These are phyloP conservation scores for Turnera subulata DNA, from an alignment of 345 rosid genomes.

Conservation along the genomic window DNA sequence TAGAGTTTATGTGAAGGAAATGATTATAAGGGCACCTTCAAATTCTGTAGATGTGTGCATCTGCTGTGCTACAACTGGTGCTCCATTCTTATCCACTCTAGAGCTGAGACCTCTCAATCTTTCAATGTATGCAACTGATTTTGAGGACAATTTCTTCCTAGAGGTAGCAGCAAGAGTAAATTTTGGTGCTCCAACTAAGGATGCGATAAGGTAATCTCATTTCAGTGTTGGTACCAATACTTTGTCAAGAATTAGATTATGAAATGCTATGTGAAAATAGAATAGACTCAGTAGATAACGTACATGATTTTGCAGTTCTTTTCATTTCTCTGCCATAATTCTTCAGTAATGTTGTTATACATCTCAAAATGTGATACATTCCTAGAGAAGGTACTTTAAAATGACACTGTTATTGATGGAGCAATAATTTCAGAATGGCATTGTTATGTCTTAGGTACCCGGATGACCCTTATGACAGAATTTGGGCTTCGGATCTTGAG, in stretches of 20 bases:
- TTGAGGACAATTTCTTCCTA: conserved; percentile 75
- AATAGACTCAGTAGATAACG: too few species aligned
- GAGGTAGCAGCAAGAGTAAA: conserved; percentile 90
- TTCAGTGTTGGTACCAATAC: too few species aligned
- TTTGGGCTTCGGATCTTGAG: conserved; percentile 88
- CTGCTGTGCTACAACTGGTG: conserved; percentile 86
- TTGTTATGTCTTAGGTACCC: conserved; percentile 68
- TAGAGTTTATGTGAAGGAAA: conserved; percentile 68
- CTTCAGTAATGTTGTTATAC: background rate
- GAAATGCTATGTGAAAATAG: too few species aligned
- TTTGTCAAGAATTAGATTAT: too few species aligned
- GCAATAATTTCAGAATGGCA: background rate
- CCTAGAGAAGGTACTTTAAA: background rate
- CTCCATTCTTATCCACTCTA: conserved; percentile 83
- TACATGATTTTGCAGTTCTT: too few species aligned
- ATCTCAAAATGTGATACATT: background rate
- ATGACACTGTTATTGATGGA: background rate
- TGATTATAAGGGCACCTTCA: conserved; percentile 80
- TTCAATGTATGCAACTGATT: conserved; percentile 87
- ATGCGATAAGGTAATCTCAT: conserved; percentile 56
- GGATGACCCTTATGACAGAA: conserved; percentile 97
- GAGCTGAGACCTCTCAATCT: conserved; percentile 86
- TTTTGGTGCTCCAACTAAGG: conserved; percentile 71
- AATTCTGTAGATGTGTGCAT: conserved; percentile 73
- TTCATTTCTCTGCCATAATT: background rate